Evolutionary conservation across 2,329 filamentous ascomycete species (phyloP).

Genomic region (Penicillium sp.): DNA sequence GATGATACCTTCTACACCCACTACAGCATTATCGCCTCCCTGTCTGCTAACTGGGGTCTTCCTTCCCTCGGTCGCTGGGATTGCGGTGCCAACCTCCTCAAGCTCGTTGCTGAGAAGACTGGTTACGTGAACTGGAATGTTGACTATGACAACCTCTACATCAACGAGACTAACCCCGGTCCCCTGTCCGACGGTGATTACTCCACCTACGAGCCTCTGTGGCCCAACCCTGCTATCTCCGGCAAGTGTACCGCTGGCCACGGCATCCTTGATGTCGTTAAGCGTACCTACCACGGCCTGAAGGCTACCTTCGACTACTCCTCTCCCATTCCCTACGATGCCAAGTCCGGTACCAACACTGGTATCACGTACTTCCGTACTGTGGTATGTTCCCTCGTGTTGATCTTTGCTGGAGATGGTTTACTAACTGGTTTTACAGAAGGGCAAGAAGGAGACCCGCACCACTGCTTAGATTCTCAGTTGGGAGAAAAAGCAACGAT

Average conservation of each 20-base stretch:
- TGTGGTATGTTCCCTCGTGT: constrained; percentile 6
- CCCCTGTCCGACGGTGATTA: constrained; percentile 30
- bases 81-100: constrained; percentile 70
- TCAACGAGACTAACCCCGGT: constrained; percentile 59
- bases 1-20: constrained; percentile 73
- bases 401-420: not conserved
- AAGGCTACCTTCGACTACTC: constrained; percentile 37
- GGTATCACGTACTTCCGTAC: constrained; percentile 24
- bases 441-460: constrained; percentile 16
- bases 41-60: constrained; percentile 69
- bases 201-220: constrained; percentile 29
- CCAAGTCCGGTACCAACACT: constrained; percentile 25
- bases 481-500: not conserved
- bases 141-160: constrained; percentile 44
- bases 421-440: constrained; percentile 12
- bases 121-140: constrained; percentile 53
- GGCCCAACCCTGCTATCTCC: constrained; percentile 31
- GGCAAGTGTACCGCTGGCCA: constrained; percentile 36
- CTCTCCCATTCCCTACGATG: constrained; percentile 35
- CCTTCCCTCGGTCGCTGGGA: constrained; percentile 71
- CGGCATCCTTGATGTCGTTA: constrained; percentile 36
- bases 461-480: constrained; percentile 9
- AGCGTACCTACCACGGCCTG: constrained; percentile 30
- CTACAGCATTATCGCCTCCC: constrained; percentile 68
- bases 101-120: constrained; percentile 60